Percentiles rank a stretch among this genome's conserved stretches.
These are phyloP conservation scores for Colletotrichum camelliae DNA, from an alignment of 2,329 filamentous ascomycete genomes.

Conservation along the genomic window DNA sequence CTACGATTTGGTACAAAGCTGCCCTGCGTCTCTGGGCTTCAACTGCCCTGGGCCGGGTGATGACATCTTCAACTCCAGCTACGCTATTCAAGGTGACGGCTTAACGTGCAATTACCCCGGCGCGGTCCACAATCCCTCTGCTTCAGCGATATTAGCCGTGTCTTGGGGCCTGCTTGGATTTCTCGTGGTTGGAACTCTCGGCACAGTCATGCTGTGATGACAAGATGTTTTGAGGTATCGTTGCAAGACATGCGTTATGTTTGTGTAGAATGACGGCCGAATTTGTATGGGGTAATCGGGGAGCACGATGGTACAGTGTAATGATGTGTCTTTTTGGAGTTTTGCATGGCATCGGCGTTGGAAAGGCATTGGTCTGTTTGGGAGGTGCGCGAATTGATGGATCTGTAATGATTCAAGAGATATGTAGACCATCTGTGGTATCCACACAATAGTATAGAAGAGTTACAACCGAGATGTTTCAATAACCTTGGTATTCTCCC, in stretches of 20 bases:
- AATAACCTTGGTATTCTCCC: not conserved
- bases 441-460: not conserved
- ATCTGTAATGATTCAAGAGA: not conserved
- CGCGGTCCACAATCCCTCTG: slow-evolving; percentile 56
- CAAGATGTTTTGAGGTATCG: too few relatives aligned
- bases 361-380: not conserved
- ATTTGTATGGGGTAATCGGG: not conserved
- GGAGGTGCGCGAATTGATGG: not conserved
- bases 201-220: not conserved
- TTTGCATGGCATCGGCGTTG: slow-evolving; percentile 22
- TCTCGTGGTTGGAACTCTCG: slow-evolving; percentile 3
- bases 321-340: not conserved
- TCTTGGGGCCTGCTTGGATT: slow-evolving; percentile 26
- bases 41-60: slow-evolving; percentile 64
- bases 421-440: not conserved
- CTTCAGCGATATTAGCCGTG: slow-evolving; percentile 24
- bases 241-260: not conserved
- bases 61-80: slow-evolving; percentile 49
- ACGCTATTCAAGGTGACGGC: slow-evolving; percentile 35
- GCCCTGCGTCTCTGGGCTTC: slow-evolving; percentile 79
- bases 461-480: not conserved
- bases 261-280: slow-evolving; percentile 8
- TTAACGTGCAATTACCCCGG: slow-evolving; percentile 67
- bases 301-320: not conserved
- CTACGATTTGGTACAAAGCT: slow-evolving; percentile 83